Percentiles rank a stretch among this genome's conserved stretches.
These are phyloP conservation scores for Lactarius quietus DNA, from an alignment of 768 basidiomycete species.

Conservation along the genomic window DNA sequence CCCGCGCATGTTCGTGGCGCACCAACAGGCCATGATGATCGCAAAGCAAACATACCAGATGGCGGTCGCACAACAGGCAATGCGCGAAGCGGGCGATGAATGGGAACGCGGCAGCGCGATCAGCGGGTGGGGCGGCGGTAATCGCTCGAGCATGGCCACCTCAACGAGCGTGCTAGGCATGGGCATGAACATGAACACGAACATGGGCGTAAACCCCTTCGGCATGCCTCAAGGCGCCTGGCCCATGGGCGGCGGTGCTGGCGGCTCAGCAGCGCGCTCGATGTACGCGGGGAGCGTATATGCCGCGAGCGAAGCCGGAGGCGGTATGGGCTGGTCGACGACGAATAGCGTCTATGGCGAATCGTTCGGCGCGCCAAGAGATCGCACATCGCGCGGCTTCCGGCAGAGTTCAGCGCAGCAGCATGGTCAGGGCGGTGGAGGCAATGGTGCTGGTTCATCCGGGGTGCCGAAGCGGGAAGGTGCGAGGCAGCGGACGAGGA, in stretches of 20 bases:
- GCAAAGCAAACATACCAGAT: conserved; percentile 90
- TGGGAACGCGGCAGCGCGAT: conserved; percentile 77
- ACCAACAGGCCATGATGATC: conserved; percentile 82
- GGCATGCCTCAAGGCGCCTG: conserved; percentile 36
- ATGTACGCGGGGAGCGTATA: conserved; percentile 68
- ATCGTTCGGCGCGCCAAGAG: conserved; percentile 28
- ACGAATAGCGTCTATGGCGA: conserved; percentile 73
- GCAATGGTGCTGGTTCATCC: conserved; percentile 14
- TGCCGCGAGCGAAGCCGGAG: conserved; percentile 43
- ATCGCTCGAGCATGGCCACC: conserved; percentile 32
- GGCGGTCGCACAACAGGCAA: conserved; percentile 87
- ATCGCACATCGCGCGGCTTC: conserved; percentile 29
- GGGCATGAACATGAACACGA: conserved; percentile 32
- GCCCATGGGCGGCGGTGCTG: conserved; percentile 39
- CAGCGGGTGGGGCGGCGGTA: conserved; percentile 30
- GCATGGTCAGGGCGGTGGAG: conserved; percentile 4
- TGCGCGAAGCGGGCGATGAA: conserved; percentile 84
- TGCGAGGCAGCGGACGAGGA: conserved; percentile 32
- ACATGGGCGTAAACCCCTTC: conserved; percentile 12
- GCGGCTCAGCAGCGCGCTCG: conserved; percentile 39
- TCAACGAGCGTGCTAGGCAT: conserved; percentile 35
- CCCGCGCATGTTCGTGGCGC: conserved; percentile 49
- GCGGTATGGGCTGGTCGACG: conserved; percentile 34
- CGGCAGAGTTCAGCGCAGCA: conserved; percentile 16
- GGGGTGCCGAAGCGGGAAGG: conserved; percentile 20